Base-by-base conservation (phyloP, 148 eudicot genomes). In the Camellia japonica region DNA sequence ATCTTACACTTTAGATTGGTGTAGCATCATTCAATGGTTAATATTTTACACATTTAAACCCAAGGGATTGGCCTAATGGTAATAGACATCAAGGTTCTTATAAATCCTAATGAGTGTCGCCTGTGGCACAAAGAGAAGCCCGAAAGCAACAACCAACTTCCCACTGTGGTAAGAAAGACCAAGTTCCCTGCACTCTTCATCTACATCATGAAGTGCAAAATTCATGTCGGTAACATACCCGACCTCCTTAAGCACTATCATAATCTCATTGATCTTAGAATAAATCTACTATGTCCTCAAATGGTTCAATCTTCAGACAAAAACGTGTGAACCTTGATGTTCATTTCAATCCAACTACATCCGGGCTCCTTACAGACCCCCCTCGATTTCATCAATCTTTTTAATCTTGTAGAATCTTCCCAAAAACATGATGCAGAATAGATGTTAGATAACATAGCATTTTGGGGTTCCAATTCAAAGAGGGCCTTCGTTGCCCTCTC, bases 151-250 rank as follows among this genome's bases (percentile, higher is more conserved):
- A 18, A 94, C 97, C 77, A 94, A 72, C 83, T 92, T 94, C 84
- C 92, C 98, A 42, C 98, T 84, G 97, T 84, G 97, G 88, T 92
- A 87, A 38, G 88, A 86, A 78, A 94, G 97, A 59, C 90, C 86
- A 60, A 81, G 81, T 66, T 88, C 91, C 80, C 90, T 92, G 60
- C 73, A 86, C 82, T 90, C 90, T 68, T 90, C 92, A 81, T 90
- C 90, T 10, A 86, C 82, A 66, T 94, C 91, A 65, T 89, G 94
- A 38, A 93, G 90, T 19, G 97, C 91, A 73, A 84, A 93, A 65
- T 78, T 87, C 80, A 83, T 81, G 75, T 93, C 88, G 3, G 91
- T 90, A 58, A 87, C 88, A 83, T 91, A 91, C 23, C 97, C 97
- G 20, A 83, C 89, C 87, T 80, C 89, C 79, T 83, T 89, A 58